Percentiles rank a stretch among this genome's conserved stretches.
phyloP scores from a whole-genome alignment of 129 eudicot species.

The Centrapalus pauciflorus region DNA sequence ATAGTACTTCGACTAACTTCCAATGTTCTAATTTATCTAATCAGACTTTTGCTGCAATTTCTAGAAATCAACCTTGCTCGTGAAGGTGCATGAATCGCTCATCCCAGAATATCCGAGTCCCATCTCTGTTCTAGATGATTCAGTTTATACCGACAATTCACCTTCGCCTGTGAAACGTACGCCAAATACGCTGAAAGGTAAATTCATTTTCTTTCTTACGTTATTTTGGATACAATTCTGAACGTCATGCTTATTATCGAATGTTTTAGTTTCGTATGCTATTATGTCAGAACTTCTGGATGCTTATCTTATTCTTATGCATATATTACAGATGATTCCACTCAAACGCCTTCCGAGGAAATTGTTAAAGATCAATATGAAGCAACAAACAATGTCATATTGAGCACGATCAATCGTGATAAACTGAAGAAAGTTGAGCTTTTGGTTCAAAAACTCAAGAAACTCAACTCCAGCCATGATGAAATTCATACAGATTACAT shows the following conservation, averaged over 20 bases:
- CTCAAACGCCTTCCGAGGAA: constrained; percentile 13
- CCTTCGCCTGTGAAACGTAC: constrained; percentile 52
- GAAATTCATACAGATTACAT: constrained; percentile 76
- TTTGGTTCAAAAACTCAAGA: constrained; percentile 69
- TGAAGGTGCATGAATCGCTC: constrained; percentile 34
- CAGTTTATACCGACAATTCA: constrained; percentile 40
- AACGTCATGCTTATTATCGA: background rate
- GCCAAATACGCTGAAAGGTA: constrained; percentile 46
- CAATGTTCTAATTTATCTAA: background rate
- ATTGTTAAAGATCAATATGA: constrained; percentile 16
- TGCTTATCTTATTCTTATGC: background rate
- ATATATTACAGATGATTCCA: constrained; percentile 29
- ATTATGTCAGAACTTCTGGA: background rate
- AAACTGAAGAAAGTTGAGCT: constrained; percentile 57
- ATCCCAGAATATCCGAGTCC: constrained; percentile 72
- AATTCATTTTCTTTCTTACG: background rate
- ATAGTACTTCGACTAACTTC: background rate
- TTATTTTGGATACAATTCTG: background rate
- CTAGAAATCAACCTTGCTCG: constrained; percentile 34
- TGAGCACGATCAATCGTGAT: constrained; percentile 33
- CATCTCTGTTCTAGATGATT: constrained; percentile 77
- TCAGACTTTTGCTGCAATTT: constrained; percentile 10
- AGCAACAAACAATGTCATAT: constrained; percentile 19
- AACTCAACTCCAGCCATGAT: constrained; percentile 66
- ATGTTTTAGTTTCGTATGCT: background rate